Evolutionary conservation across 1,139 yeast genomes (phyloP), one percentile per base, ranked within the genome.

Genomic region (Geotrichum histeridarum): DNA sequence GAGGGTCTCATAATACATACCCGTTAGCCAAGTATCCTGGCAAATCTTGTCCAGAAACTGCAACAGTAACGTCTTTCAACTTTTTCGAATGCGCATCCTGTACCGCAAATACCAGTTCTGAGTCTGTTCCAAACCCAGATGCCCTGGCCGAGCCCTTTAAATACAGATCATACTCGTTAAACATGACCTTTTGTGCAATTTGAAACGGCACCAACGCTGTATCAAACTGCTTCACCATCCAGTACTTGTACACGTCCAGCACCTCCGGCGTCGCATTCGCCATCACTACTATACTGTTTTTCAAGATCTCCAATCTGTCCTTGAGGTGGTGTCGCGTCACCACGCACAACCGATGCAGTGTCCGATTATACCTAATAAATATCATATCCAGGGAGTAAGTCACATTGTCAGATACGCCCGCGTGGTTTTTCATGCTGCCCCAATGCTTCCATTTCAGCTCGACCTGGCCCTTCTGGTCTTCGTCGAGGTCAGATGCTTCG

Each of bases 251-350:
- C n/a, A 42, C 51, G n/a, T 52, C 51, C 15, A 48, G 30, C 15
- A 52, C 55, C 18, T 47, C 55, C 8, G 48, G 35, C 11, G 55
- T 33, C 8, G 51, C 48, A 30, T 47, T 47, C 11, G 48, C 39
- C 11, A 52, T 9, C 9, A 48, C 41, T 2, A 43, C 49, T 8
- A 30, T 32, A 18, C 45, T 9, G 7, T 33, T 18, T 18, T 18
- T 31, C 43, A 47, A 15, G n/a, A 27, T 37, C 6, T 47, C 50
- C 7, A 37, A 22, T 8, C 22, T 17, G 27, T 38, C 11, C 22
- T 37, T 17, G 11, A 47, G 42, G 15, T 47, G 50, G n/a, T 47
- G 43, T 42, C 50, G 37, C 14, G 48, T 48, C 8, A 47, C 33
- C n/a, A 52, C 27, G 43, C 51, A 48, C 14, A 52, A 30, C 30